Base-by-base conservation (phyloP, 2,329 filamentous ascomycete species). In the Ophiostoma novo-ulmi region DNA sequence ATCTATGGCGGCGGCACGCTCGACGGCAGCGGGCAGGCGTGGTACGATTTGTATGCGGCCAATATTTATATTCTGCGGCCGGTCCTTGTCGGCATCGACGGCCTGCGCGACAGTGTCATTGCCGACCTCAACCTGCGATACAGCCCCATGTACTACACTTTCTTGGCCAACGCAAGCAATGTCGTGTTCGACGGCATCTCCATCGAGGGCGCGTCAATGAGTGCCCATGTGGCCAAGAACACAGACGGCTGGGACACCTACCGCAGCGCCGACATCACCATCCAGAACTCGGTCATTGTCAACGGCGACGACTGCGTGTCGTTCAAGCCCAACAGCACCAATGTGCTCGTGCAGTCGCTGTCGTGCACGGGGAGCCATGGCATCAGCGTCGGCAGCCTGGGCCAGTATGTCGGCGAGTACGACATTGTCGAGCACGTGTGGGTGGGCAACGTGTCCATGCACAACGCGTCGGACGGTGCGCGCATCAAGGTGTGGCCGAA, bases 251-350 rank as follows among this genome's bases (percentile, higher is more conserved):
- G 83, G 83, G 84, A 87, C 74, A 88, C 84, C 5, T 87, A 89
- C 76, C 84, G 87, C n/a, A 86, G 83, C 61, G 78, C 79, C 35
- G 86, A 86, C 69, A 83, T 90, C 68, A 83, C 87, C 1, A 89
- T 90, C 67, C 86, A 89, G 76, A 86, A 90, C 77, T 88, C 84
- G 0, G 79, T 85, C 44, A 84, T 91, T 71, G 82, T 87, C 76
- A 90, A 90, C 73, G 87, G 88, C 52, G 88, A 91, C 76, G 83
- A 89, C 76, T 89, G 87, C 73, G 85, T 89, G 58, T 85, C 85
- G 0, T 87, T 88, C 81, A 89, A 89, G 78, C 87, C 86, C 13
- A 89, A 89, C 78, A 84, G 81, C 74, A 87, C 85, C 55, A 80
- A 87, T 73, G 84, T 88, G 22, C 77, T 88, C 35, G 83, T 88